Conservation (phyloP, 768 basidiomycete genomes). For the Russula brevipes region DNA sequence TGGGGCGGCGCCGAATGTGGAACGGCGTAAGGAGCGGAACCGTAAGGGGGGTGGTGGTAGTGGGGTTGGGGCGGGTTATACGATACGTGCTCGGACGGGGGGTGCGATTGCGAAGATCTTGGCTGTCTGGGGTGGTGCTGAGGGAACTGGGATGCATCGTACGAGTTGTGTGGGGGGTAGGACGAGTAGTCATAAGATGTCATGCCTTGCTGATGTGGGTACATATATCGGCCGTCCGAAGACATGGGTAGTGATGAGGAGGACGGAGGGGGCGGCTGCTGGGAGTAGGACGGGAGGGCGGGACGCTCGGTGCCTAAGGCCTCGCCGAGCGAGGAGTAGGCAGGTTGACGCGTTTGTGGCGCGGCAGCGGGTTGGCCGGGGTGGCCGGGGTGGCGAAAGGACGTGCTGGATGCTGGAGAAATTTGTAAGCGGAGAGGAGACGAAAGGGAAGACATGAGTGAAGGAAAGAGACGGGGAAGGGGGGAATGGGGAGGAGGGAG, state of each 20-base stretch:
- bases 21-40: conserved; percentile 22
- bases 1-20: conserved; percentile 22
- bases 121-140: conserved; percentile 28
- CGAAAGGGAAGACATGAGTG: conserved; percentile 17
- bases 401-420: conserved; percentile 20
- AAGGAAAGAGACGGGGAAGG: not conserved
- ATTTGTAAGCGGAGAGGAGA: conserved; percentile 21
- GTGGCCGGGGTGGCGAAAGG: conserved; percentile 17
- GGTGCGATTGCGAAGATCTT: conserved; percentile 30
- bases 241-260: conserved; percentile 36
- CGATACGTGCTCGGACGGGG: conserved; percentile 29
- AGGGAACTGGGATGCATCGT: conserved; percentile 30
- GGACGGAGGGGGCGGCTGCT: conserved; percentile 16
- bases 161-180: conserved; percentile 34
- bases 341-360: conserved; percentile 18
- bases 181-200: conserved; percentile 48
- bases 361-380: conserved; percentile 13
- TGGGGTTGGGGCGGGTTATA: conserved; percentile 27
- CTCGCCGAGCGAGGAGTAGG: conserved; percentile 29
- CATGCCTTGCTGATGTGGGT: conserved; percentile 36
- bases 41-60: conserved; percentile 22
- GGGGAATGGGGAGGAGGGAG: not conserved
- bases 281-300: conserved; percentile 18
- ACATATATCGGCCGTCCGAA: conserved; percentile 52
- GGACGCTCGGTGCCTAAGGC: conserved; percentile 24